Evolutionary conservation across 371 early-diverging fungal species (phyloP).

Genomic region (Rhizopus microsporus): DNA sequence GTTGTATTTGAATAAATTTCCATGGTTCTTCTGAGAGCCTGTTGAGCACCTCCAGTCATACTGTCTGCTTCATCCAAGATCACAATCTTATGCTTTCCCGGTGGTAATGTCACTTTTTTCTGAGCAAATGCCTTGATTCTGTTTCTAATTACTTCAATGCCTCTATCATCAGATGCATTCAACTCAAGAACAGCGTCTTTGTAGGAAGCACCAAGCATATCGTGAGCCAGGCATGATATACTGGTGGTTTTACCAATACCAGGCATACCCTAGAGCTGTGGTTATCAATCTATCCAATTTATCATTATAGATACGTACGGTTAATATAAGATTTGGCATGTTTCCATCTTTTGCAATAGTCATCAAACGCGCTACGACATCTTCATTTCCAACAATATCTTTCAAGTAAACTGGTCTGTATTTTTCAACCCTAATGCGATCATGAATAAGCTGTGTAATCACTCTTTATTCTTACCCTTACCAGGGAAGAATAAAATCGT

Average conservation of each 20-base stretch:
- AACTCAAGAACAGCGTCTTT: slow-evolving; percentile 94
- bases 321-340: slow-evolving; percentile 96
- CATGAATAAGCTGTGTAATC: neutral
- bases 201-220: slow-evolving; percentile 78
- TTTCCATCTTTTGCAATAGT: slow-evolving; percentile 90
- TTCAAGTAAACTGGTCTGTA: slow-evolving; percentile 87
- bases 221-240: slow-evolving; percentile 89
- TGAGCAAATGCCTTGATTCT: slow-evolving; percentile 98
- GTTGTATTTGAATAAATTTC: slow-evolving; percentile 95
- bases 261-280: slow-evolving; percentile 77
- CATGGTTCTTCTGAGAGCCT: slow-evolving; percentile 97
- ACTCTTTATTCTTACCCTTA: neutral
- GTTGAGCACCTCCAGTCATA: slow-evolving; percentile 95
- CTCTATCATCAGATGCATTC: slow-evolving; percentile 99
- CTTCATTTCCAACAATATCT: slow-evolving; percentile 97
- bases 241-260: slow-evolving; percentile 99
- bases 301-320: slow-evolving; percentile 52
- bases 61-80: slow-evolving; percentile 99
- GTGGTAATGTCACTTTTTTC: slow-evolving; percentile 91
- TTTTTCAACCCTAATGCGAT: slow-evolving; percentile 89
- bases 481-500: slow-evolving; percentile 14
- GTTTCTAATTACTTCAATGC: slow-evolving; percentile 98
- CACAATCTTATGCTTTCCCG: slow-evolving; percentile 93
- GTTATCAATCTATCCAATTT: neutral
- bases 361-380: slow-evolving; percentile 86